Evolutionary conservation across 1,284 basidiomycete genomes (phyloP), one percentile per base, ranked within the genome.

Genomic region (Termitomyces sp.): DNA sequence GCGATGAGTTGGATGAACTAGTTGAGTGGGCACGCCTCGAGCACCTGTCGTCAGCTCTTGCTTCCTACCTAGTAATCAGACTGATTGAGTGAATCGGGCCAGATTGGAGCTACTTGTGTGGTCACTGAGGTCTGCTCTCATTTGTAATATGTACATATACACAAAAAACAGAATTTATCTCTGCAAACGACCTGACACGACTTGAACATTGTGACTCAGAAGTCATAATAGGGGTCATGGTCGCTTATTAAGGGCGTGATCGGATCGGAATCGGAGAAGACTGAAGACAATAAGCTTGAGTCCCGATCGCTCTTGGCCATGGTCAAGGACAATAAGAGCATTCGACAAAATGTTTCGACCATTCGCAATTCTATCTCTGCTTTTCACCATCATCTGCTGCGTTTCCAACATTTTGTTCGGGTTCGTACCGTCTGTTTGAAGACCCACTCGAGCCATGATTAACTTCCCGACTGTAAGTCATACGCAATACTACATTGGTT

Each of bases 1-100:
- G 26, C 19, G 76, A 74, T 3, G 74, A 74, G 47, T 74, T 72
- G 33, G 73, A 66, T 28, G 73, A 76, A 7, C 70, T 65, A 30
- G 68, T 68, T 18, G 73, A 74, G 24, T 62, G 59, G 33, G 68
- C 60, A 42, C 71, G 70, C 26, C 62, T 59, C n/a, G n/a, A n/a
- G n/a, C n/a, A n/a, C n/a, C n/a, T n/a, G n/a, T n/a, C n/a, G n/a
- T n/a, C n/a, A n/a, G n/a, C n/a, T n/a, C n/a, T n/a, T n/a, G n/a
- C n/a, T n/a, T n/a, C n/a, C n/a, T n/a, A n/a, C n/a, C n/a, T n/a
- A n/a, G n/a, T n/a, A n/a, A n/a, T n/a, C n/a, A n/a, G n/a, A n/a
- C n/a, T n/a, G n/a, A n/a, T n/a, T n/a, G n/a, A n/a, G n/a, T n/a
- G n/a, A n/a, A n/a, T n/a, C n/a, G n/a, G n/a, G n/a, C n/a, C n/a